phyloP scores from a whole-genome alignment of 2,329 filamentous ascomycete species.

The Monilinia vaccinii-corymbosi region DNA sequence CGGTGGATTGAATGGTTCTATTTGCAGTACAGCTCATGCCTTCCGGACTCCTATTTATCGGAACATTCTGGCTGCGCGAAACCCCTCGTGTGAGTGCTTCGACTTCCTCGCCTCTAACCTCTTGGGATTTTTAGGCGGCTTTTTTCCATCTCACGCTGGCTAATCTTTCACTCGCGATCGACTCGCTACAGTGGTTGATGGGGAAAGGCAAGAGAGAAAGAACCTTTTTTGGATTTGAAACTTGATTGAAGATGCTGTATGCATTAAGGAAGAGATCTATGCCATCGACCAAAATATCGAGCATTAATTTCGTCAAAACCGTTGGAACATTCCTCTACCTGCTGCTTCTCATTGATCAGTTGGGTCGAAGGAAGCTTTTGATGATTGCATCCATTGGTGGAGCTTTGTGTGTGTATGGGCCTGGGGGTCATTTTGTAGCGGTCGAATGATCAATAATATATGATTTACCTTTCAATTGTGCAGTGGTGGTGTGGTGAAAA shows the following conservation, averaged over 20 bases:
- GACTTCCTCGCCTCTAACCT: neutral
- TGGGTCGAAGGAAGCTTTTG: slow-evolving; percentile 44
- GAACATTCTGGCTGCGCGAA: slow-evolving; percentile 52
- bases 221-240: slow-evolving; percentile 57
- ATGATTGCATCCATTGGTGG: slow-evolving; percentile 14
- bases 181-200: slow-evolving; percentile 52
- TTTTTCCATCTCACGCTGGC: neutral
- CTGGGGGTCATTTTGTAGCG: too few relatives aligned
- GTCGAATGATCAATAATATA: too few relatives aligned
- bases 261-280: slow-evolving; percentile 65
- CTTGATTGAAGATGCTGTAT: slow-evolving; percentile 45
- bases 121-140: neutral
- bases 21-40: slow-evolving; percentile 56
- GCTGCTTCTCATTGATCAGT: slow-evolving; percentile 49
- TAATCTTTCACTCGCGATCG: slow-evolving; percentile 28
- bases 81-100: slow-evolving; percentile 41
- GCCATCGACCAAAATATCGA: slow-evolving; percentile 64
- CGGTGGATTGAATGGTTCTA: slow-evolving; percentile 61
- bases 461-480: too few relatives aligned
- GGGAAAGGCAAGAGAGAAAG: slow-evolving; percentile 47
- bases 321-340: slow-evolving; percentile 34
- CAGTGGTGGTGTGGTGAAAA: too few relatives aligned
- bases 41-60: slow-evolving; percentile 50
- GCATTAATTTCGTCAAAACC: slow-evolving; percentile 30
- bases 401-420: slow-evolving; percentile 14